A percentile compares a stretch with the other conserved stretches of the same genome.
phyloP scores from a whole-genome alignment of 1,284 basidiomycete species.

The Moniliophthora roreri region DNA sequence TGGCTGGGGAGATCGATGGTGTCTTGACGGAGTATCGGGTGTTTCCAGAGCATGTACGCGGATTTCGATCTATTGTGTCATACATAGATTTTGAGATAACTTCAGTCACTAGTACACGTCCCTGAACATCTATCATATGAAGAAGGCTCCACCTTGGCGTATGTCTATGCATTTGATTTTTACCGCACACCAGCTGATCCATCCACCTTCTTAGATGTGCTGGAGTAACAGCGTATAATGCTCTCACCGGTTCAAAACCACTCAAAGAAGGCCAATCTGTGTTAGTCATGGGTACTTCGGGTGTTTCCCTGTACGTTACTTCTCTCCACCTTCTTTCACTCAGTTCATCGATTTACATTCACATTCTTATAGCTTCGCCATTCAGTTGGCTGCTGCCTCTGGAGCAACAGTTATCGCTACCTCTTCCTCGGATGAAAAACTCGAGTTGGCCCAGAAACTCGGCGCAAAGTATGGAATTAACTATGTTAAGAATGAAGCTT shows the following conservation, averaged over 20 bases:
- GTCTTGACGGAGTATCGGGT: too few species aligned
- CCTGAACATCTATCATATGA: slow-evolving; percentile 45
- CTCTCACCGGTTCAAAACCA: slow-evolving; percentile 35
- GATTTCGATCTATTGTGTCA: too few species aligned
- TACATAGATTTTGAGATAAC: neutral
- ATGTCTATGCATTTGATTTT: slow-evolving; percentile 9
- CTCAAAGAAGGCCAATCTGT: slow-evolving; percentile 39
- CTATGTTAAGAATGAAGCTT: slow-evolving; percentile 44
- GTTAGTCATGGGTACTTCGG: slow-evolving; percentile 46
- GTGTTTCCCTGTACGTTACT: slow-evolving; percentile 39
- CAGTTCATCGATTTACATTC: neutral
- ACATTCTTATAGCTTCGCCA: slow-evolving; percentile 28
- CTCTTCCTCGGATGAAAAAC: slow-evolving; percentile 50
- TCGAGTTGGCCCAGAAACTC: slow-evolving; percentile 33
- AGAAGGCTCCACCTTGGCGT: slow-evolving; percentile 44
- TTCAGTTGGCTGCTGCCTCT: slow-evolving; percentile 44
- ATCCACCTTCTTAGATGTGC: slow-evolving; percentile 30
- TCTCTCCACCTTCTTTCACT: neutral
- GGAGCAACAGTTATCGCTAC: slow-evolving; percentile 52
- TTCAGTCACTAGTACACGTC: slow-evolving; percentile 35
- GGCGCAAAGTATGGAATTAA: slow-evolving; percentile 44
- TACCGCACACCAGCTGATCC: neutral
- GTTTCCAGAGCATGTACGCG: too few species aligned
- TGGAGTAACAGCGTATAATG: slow-evolving; percentile 46
- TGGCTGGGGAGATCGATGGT: too few species aligned